A percentile compares a stretch with the other conserved stretches of the same genome.
phyloP scores from a whole-genome alignment of 495 filamentous ascomycete species.

The Penicillium lividum region DNA sequence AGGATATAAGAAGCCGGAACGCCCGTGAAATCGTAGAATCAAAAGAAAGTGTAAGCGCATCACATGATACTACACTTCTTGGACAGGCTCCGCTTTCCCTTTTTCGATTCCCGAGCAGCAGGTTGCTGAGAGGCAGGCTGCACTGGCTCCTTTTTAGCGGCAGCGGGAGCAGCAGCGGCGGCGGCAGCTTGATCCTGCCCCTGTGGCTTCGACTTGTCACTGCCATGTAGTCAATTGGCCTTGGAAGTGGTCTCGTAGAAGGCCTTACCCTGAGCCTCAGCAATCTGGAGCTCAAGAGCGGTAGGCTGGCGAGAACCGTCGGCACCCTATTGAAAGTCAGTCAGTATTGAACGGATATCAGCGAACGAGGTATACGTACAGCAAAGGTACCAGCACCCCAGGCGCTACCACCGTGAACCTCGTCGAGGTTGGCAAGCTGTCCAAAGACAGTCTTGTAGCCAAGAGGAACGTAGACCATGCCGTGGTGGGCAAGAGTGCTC shows the following conservation, averaged over 20 bases:
- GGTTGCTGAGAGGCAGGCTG: slow-evolving; percentile 9
- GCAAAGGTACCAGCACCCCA: slow-evolving; percentile 97
- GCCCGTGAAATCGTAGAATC: no score
- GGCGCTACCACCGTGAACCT: slow-evolving; percentile 80
- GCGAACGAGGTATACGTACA: slow-evolving; percentile 40
- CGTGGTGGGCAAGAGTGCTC: slow-evolving; percentile 90
- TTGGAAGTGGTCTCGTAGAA: slow-evolving; percentile 82
- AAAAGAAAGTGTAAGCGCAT: no score
- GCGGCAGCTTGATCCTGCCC: no score
- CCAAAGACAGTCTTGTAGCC: slow-evolving; percentile 86
- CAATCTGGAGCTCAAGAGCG: slow-evolving; percentile 71
- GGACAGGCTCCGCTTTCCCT: no score
- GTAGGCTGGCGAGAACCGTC: slow-evolving; percentile 83
- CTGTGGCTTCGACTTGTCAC: no score
- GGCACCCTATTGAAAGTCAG: slow-evolving; percentile 37
- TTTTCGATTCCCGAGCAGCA: slow-evolving; percentile 27
- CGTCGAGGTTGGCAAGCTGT: slow-evolving; percentile 64
- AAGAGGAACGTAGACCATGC: slow-evolving; percentile 91
- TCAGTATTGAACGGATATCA: background rate
- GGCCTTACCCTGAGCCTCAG: slow-evolving; percentile 75
- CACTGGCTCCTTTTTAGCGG: no score
- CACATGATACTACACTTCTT: no score
- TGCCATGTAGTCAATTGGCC: slow-evolving; percentile 28
- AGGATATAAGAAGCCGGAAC: no score
- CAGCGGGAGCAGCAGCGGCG: no score